Evolutionary conservation across 495 filamentous ascomycete species (phyloP).

Genomic region (Penicillium tannophilum): DNA sequence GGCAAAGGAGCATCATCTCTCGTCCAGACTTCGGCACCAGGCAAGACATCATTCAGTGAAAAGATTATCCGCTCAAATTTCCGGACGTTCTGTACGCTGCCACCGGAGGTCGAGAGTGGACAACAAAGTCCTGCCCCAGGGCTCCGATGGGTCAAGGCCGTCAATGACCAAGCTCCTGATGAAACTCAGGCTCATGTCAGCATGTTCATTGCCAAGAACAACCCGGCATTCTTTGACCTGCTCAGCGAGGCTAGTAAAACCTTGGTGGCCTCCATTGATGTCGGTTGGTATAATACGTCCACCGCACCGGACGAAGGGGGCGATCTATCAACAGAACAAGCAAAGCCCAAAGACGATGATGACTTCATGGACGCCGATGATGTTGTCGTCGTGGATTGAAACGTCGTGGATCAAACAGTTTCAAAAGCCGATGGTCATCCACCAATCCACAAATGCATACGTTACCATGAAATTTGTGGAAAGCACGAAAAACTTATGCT

Average conservation of each 20-base stretch:
- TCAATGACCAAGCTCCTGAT: conserved; percentile 77
- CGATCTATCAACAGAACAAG: conserved; percentile 10
- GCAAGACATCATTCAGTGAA: conserved; percentile 38
- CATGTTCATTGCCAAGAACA: conserved; percentile 83
- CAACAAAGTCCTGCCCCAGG: conserved; percentile 28
- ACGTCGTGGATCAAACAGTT: conserved; percentile 30
- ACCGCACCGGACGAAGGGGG: conserved; percentile 28
- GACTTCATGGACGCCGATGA: conserved; percentile 42
- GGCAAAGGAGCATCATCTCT: conserved; percentile 59
- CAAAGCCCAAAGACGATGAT: conserved; percentile 17
- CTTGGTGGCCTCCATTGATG: conserved; percentile 51
- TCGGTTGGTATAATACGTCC: conserved; percentile 41
- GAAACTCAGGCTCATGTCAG: conserved; percentile 82
- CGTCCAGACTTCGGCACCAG: conserved; percentile 32
- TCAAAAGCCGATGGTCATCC: neutral
- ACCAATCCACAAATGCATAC: neutral
- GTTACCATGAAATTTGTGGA: neutral
- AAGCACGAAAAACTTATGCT: neutral
- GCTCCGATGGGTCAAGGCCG: conserved; percentile 61
- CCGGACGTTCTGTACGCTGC: conserved; percentile 84
- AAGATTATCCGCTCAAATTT: conserved; percentile 50
- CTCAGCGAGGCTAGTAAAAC: conserved; percentile 65
- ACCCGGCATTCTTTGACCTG: conserved; percentile 75
- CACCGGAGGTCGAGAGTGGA: conserved; percentile 53
- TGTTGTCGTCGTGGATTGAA: conserved; percentile 42